phyloP scores from a whole-genome alignment of 192 early-diverging fungal genomes.

The Linnemannia schmuckeri region DNA sequence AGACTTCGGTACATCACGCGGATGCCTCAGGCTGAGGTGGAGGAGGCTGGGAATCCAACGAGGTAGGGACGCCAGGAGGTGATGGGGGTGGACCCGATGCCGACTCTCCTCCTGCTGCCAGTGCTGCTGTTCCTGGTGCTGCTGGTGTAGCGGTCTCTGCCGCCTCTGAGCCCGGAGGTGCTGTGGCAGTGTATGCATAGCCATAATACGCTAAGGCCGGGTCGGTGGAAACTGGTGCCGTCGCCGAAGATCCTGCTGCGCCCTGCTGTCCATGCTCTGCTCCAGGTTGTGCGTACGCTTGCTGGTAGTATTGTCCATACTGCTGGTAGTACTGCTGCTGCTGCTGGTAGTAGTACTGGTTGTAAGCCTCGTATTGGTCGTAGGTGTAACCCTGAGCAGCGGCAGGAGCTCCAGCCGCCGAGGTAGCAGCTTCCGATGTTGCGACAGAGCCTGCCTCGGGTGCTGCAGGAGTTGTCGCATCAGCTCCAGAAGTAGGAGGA shows the following conservation, averaged over 20 bases:
- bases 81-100: slow-evolving; percentile 14
- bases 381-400: slow-evolving; percentile 33
- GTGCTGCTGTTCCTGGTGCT: neutral
- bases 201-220: slow-evolving; percentile 53
- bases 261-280: slow-evolving; percentile 16
- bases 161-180: slow-evolving; percentile 12
- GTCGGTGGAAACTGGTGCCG: slow-evolving; percentile 28
- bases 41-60: slow-evolving; percentile 4
- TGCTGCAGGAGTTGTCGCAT: neutral
- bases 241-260: neutral
- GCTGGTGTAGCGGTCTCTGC: neutral
- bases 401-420: slow-evolving; percentile 2
- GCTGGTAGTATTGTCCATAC: slow-evolving; percentile 50
- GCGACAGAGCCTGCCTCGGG: slow-evolving; percentile 9
- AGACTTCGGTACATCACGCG: neutral
- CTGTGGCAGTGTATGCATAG: slow-evolving; percentile 31
- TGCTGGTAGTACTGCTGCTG: slow-evolving; percentile 53
- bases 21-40: neutral
- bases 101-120: slow-evolving; percentile 1
- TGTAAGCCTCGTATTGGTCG: slow-evolving; percentile 53
- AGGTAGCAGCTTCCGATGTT: neutral
- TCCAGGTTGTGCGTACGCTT: slow-evolving; percentile 22
- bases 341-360: slow-evolving; percentile 54
- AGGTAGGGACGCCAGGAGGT: slow-evolving; percentile 5
- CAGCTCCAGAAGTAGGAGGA: slow-evolving; percentile 5